These are phyloP conservation scores for Fonsecaea nubica DNA, from an alignment of 2,329 filamentous ascomycete species.

Conservation along the genomic window DNA sequence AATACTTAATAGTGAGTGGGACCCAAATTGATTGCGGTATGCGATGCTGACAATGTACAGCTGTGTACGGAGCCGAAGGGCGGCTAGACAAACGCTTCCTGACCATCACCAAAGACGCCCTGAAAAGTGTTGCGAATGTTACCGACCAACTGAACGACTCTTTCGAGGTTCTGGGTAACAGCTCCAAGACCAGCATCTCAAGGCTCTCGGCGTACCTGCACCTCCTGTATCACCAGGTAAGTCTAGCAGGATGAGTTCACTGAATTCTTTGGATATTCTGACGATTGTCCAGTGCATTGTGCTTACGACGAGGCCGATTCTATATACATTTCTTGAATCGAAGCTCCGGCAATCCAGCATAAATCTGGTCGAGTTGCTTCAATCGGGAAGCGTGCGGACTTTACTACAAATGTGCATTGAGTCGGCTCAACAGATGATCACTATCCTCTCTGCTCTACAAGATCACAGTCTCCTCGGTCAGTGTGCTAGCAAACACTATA, in stretches of 20 bases:
- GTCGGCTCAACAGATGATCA: constrained; percentile 52
- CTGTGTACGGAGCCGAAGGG: constrained; percentile 52
- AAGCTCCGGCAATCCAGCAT: constrained; percentile 42
- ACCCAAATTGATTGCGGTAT: neutral
- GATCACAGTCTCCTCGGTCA: constrained; percentile 57
- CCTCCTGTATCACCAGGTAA: constrained; percentile 51
- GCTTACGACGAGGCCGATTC: constrained; percentile 50
- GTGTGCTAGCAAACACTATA: neutral
- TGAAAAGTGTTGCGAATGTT: constrained; percentile 50
- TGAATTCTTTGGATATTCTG: neutral
- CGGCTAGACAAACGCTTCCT: constrained; percentile 48
- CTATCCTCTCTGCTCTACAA: constrained; percentile 53
- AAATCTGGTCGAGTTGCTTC: constrained; percentile 44
- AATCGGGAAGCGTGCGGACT: constrained; percentile 48
- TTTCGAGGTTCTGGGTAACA: constrained; percentile 49
- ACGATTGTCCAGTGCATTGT: constrained; percentile 47
- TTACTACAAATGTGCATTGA: constrained; percentile 53
- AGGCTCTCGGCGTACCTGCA: constrained; percentile 52
- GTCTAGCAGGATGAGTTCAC: constrained; percentile 8
- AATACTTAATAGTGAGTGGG: constrained; percentile 52
- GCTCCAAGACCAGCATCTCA: constrained; percentile 50
- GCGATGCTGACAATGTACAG: constrained; percentile 39
- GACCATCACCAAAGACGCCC: constrained; percentile 49
- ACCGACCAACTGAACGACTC: constrained; percentile 50
- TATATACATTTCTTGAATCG: constrained; percentile 54